Percentiles rank a stretch among this genome's conserved stretches.
Evolutionary conservation across 495 filamentous ascomycete species (phyloP).

Genomic region (Talaromyces adpressus): DNA sequence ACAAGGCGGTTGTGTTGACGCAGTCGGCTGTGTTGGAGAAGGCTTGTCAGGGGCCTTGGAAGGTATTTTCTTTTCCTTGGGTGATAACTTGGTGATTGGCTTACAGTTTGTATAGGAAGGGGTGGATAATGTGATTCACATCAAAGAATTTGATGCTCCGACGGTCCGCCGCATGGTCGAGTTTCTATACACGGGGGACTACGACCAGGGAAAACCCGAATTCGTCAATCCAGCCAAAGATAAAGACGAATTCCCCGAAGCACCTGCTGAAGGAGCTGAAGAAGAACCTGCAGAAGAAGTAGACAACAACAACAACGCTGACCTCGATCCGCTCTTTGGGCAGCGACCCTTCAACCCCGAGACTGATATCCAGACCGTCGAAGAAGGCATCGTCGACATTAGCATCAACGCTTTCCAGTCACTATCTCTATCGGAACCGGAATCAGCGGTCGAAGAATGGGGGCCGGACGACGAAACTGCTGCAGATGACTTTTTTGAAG

Average conservation of each 20-base stretch:
- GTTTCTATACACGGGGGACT: background rate
- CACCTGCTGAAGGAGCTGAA: background rate
- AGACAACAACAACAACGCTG: background rate
- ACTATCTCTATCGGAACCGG: background rate
- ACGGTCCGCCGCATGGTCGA: slow-evolving; percentile 2
- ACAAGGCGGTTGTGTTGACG: slow-evolving; percentile 1
- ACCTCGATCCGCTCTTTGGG: background rate
- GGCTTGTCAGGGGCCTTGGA: background rate
- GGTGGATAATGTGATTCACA: background rate
- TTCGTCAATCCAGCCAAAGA: background rate
- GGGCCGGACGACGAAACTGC: background rate
- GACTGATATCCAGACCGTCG: background rate
- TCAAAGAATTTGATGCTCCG: background rate
- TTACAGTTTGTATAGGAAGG: background rate
- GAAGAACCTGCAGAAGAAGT: too few relatives aligned
- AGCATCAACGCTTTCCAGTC: background rate
- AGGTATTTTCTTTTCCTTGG: background rate
- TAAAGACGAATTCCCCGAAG: background rate
- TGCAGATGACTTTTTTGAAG: background rate
- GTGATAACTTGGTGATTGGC: too few relatives aligned
- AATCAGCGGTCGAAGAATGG: background rate
- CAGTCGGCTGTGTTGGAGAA: background rate
- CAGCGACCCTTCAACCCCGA: background rate
- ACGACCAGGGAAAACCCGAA: background rate
- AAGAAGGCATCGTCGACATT: background rate